These are phyloP conservation scores for Cutaneotrichosporon cutaneum DNA, from an alignment of 1,284 basidiomycete species.

Conservation along the genomic window DNA sequence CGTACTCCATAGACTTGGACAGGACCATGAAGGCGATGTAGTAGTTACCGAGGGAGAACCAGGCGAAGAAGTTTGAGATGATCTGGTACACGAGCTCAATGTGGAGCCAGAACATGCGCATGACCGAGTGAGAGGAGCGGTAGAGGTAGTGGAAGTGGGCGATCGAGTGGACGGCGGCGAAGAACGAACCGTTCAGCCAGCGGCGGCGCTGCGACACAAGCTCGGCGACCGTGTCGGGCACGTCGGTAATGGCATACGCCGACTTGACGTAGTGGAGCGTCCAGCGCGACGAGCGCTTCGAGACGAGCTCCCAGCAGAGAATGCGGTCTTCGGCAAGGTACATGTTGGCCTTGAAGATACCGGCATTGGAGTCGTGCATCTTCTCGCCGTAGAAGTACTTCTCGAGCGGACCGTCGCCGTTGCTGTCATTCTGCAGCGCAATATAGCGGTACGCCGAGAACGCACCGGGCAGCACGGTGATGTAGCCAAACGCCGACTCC, in stretches of 20 bases:
- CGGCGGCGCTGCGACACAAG: conserved; percentile 87
- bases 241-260: conserved; percentile 87
- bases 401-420: conserved; percentile 84
- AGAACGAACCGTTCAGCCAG: conserved; percentile 97
- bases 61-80: conserved; percentile 86
- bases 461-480: conserved; percentile 87
- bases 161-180: conserved; percentile 85
- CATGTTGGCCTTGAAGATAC: conserved; percentile 93
- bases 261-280: conserved; percentile 91
- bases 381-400: conserved; percentile 95
- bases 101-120: conserved; percentile 91
- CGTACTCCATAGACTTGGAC: conserved; percentile 8
- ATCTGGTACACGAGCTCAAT: conserved; percentile 89
- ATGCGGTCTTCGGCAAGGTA: conserved; percentile 81
- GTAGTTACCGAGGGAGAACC: conserved; percentile 87
- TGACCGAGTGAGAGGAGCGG: conserved; percentile 76
- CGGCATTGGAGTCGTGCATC: conserved; percentile 82
- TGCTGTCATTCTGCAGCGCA: conserved; percentile 82
- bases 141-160: conserved; percentile 92
- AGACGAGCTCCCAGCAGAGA: conserved; percentile 90
- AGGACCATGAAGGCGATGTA: conserved; percentile 71
- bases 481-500: conserved; percentile 78
- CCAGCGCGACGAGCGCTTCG: conserved; percentile 82
- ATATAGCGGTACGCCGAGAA: conserved; percentile 71
- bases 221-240: conserved; percentile 84